Base-by-base conservation (phyloP, 176 grass and related monocot species). In the Cenchrus americanus region DNA sequence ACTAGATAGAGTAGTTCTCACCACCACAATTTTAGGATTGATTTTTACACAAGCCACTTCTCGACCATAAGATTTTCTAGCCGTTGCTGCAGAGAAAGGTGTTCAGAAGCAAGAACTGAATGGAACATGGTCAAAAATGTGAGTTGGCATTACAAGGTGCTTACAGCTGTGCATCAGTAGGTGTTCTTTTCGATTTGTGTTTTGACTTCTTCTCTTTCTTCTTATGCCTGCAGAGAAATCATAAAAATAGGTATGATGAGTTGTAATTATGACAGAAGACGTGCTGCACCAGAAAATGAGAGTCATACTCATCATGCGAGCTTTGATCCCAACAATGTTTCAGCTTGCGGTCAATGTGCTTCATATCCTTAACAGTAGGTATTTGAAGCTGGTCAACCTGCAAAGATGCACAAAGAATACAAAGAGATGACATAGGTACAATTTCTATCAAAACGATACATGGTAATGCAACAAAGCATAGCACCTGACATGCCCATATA, bases 141-240 rank as follows among this genome's bases (percentile, higher is more conserved):
- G 34, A 82, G 23, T 46, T 52, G 6, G 51, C 11, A 18, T 69
- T 58, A 50, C 6, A 34, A 66, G 43, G 30, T 49, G 62, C 86
- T 87, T 81, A 90, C 80, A 64, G 84, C 53, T 83, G 88, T 30
- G 52, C 88, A 87, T 94, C 90, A 53, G 76, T 81, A 62, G 89
- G 61, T 67, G 85, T 65, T 55, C 93, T 83, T 81, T 94, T 94
- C 0, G 87, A 94, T 88, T 94, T 94, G 85, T 94, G 93, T 76
- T 94, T 94, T 11, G 87, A 90, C 81, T 79, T 94, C 61, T 90
- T 94, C 57, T 94, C 90, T 59, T 89, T 89, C 75, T 94, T 94
- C 79, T 92, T 94, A 74, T 86, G 90, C 49, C 93, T 94, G 60
- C 5, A 48, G 21, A 73, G 14, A 68, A 53, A 74, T 27, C 53